These are phyloP conservation scores for Pezicula carpinea DNA, from an alignment of 2,329 filamentous ascomycete species.

Conservation along the genomic window DNA sequence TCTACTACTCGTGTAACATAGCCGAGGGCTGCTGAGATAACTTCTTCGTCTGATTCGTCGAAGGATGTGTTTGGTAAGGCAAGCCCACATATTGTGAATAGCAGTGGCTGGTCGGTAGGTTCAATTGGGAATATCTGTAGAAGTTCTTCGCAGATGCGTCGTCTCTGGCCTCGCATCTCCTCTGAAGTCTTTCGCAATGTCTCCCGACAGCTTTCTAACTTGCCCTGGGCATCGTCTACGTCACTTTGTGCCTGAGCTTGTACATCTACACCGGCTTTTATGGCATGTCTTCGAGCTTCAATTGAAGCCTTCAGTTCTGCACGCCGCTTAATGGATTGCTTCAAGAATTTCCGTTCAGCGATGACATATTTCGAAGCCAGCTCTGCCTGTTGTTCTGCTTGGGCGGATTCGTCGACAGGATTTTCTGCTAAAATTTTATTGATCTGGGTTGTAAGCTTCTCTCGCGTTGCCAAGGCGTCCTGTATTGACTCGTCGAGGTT, in stretches of 20 bases:
- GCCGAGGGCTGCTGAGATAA: conserved; percentile 75
- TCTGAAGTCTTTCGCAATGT: conserved; percentile 54
- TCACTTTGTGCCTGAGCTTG: conserved; percentile 57
- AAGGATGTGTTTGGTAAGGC: conserved; percentile 76
- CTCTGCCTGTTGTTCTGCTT: conserved; percentile 44
- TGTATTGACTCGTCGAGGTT: conserved; percentile 89
- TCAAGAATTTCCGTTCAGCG: conserved; percentile 62
- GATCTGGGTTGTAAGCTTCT: conserved; percentile 73
- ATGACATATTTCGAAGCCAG: conserved; percentile 51
- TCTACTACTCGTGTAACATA: conserved; percentile 72
- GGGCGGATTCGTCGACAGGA: conserved; percentile 38
- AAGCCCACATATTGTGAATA: conserved; percentile 79
- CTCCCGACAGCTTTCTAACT: conserved; percentile 51
- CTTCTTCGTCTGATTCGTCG: conserved; percentile 65
- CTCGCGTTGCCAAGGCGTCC: conserved; percentile 76
- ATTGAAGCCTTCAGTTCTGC: conserved; percentile 67
- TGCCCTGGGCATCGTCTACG: conserved; percentile 55
- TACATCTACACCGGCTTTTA: conserved; percentile 54
- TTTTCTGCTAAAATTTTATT: conserved; percentile 48
- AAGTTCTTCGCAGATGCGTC: conserved; percentile 83
- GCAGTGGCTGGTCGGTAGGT: conserved; percentile 59
- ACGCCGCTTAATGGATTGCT: conserved; percentile 55
- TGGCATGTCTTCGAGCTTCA: conserved; percentile 59
- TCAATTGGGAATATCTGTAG: conserved; percentile 75
- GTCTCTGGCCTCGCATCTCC: conserved; percentile 76